Evolutionary conservation across 306 rosid species (phyloP), one percentile per base, ranked within the genome.

Genomic region (Luffa acutangula): DNA sequence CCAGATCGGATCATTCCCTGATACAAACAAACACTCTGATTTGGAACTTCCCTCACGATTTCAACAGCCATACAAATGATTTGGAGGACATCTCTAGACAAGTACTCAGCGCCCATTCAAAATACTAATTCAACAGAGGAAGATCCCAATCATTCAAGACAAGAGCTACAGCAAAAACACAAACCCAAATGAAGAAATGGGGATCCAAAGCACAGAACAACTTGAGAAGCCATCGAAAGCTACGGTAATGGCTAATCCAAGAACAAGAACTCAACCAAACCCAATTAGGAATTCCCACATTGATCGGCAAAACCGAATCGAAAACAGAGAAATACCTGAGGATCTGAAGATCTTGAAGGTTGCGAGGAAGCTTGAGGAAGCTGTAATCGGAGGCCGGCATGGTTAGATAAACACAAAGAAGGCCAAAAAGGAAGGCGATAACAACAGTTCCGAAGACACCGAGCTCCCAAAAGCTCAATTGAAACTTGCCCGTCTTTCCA

Each of bases 371-470:
- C 93, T 95, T 95, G 56, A 95, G 99, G 63, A 95, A 95, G 89
- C 99, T 90, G 81, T 95, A 95, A 86, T 95, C 99, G 34, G 99
- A 93, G 58, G 87, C 88, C 5, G 99, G 99, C 91, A 95, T 89
- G 84, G 97, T 91, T 4, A 91, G 85, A 77, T 95, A 95, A 59
- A 95, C 93, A 73, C 89, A 82, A 46, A 90, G 66, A 60, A 95
- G 79, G n/a, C 93, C 90, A 0, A 85, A 3, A 17, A 80, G 41
- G 72, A 91, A 93, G 2, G 87, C 90, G 77, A 95, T 59, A 0
- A 90, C 87, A 75, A 95, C 96, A 43, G 87, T 77, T n/a, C 91
- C 87, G 81, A 89, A 97, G 83, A 82, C 84, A 3, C 90, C 69
- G 4, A 91, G 57, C 86, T 95, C 99, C 89, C 92, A 87, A 78